Base-by-base conservation (phyloP, 1,139 yeast genomes). In the Sugiyamaella grinbergsii region DNA sequence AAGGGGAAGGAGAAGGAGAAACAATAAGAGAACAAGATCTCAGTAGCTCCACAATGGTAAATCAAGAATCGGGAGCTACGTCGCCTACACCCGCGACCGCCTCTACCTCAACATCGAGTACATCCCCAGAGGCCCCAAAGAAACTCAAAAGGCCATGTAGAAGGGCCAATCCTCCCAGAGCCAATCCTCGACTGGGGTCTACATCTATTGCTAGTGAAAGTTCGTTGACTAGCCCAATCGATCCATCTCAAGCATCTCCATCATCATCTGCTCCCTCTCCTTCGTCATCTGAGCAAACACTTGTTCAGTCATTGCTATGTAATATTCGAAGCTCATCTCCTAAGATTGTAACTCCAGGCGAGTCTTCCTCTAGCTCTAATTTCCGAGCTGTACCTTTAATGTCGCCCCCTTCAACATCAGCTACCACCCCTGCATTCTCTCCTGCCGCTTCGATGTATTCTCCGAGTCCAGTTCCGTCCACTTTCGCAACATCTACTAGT, bases 271-370 rank as follows among this genome's bases (percentile, higher is more conserved):
- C 33, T 16, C 15, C 34, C 11, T 41, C 52, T 8, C 42, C 49
- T 13, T n/a, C 45, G 4, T 16, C 23, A 2, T 26, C 36, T 6
- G 36, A 44, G 18, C 43, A 57, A 4, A 53, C 59, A 3, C 49
- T 60, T 8, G 60, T 61, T 28, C 59, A 57, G 37, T 51, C 57
- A 8, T 57, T 62, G 15, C 51, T 62, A 32, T 55, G 56, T 29
- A 54, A 60, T 29, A 62, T 62, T 23, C 56, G 66, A 26, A 51
- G 53, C 40, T 43, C 46, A 18, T 45, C 52, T 29, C 52, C 54
- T 2, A 39, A 43, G 16, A 42, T 42, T 18, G 24, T 34, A 8
- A 29, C 44, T 11, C 19, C 41, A 1, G 8, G 28, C 10, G 36
- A 31, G 22, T 41, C 45, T 6, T 31, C 45, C 8, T 31, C 45